Conservation (phyloP, 805 yeast species). For the Yamadazyma kitorensis region DNA sequence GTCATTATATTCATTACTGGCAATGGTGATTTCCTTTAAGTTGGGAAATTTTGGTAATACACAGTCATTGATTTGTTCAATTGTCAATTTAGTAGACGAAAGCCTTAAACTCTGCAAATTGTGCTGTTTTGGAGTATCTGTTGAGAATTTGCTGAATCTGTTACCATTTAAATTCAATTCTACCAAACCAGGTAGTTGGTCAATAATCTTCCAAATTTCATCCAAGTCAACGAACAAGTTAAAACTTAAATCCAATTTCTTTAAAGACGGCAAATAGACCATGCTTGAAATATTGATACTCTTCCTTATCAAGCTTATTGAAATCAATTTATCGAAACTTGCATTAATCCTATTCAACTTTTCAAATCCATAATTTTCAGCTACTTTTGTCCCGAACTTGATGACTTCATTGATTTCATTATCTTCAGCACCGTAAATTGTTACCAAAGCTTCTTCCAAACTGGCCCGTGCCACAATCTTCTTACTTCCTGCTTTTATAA, state of each 20-base stretch:
- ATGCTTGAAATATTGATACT: constrained; percentile 24
- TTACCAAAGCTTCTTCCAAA: constrained; percentile 49
- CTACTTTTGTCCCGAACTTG: constrained; percentile 53
- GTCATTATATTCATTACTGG: constrained; percentile 31
- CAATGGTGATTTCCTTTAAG: constrained; percentile 28
- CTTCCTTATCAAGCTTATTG: constrained; percentile 49
- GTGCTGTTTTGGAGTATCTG: not conserved
- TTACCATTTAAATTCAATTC: constrained; percentile 56
- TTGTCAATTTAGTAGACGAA: constrained; percentile 21
- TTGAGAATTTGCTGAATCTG: constrained; percentile 23
- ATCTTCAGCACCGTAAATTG: constrained; percentile 23
- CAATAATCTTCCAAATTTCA: constrained; percentile 36
- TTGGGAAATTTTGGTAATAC: constrained; percentile 35
- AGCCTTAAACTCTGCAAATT: constrained; percentile 20
- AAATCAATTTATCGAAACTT: constrained; percentile 42
- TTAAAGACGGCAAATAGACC: constrained; percentile 11
- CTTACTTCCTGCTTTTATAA: constrained; percentile 47
- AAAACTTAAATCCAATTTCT: constrained; percentile 55
- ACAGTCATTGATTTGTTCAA: constrained; percentile 13
- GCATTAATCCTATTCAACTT: constrained; percentile 48
- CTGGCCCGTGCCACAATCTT: constrained; percentile 25
- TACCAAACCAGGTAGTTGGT: constrained; percentile 33
- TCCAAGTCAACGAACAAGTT: constrained; percentile 49
- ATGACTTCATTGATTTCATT: constrained; percentile 25
- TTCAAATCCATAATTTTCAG: constrained; percentile 66